Evolutionary conservation across 139 green algal species (phyloP), one percentile per base, ranked within the genome.

Genomic region (Chlorella sorokiniana): DNA sequence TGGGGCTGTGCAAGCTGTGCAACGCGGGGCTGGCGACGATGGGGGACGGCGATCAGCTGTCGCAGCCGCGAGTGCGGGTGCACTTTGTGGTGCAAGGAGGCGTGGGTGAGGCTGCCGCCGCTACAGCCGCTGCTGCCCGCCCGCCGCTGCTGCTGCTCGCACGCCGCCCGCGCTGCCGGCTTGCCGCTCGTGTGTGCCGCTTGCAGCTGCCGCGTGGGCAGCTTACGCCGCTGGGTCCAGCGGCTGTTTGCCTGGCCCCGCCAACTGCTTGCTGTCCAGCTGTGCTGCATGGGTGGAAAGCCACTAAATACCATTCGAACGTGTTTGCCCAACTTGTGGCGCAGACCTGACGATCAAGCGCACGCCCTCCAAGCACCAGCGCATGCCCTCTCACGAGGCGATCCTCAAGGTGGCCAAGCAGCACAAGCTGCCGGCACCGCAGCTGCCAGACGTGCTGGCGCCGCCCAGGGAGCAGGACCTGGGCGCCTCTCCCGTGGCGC

Each of bases 311-410:
- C 16, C 14, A 56, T 56, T 56, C 48, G 11, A 25, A 16, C 14
- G 11, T 11, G 14, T 16, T 56, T 56, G 14, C 16, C n/a, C 56
- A 33, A 31, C 22, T 25, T 11, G 38, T 72, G 27, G 14, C 8
- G 67, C 78, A 83, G 79, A 85, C 33, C 62, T 88, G 22, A 74
- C 63, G 14, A 80, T 88, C 62, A 74, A 65, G 11, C 37, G 38
- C 29, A 45, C 71, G 23, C 33, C 75, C 33, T 65, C 62, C 27
- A 61, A 59, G 40, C 89, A 92, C 82, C 85, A 85, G 31, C 90
- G 94, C n/a, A 93, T 94, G 70, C 94, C 94, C 1, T 96, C 92
- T 0, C 61, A 89, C 2, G 94, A 97, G 76, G 94, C 94, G 4
- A 81, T 94, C 16, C 42, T 83, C 1, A 77, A 75, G 4, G 90